These are phyloP conservation scores for Aspergillus persii DNA, from an alignment of 2,329 filamentous ascomycete species.

Conservation along the genomic window DNA sequence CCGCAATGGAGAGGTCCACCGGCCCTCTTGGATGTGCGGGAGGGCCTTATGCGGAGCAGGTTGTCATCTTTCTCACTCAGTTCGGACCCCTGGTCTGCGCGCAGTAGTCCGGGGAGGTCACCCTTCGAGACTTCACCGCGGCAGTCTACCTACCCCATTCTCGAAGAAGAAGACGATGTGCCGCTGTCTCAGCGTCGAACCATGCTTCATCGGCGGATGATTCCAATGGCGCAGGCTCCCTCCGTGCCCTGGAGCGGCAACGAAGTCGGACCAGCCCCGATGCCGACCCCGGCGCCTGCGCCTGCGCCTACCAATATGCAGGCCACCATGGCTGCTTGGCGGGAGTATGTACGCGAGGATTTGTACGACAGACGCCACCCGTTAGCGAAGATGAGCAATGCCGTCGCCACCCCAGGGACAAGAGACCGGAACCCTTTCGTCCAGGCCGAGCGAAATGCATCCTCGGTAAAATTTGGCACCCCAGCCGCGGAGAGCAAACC, in stretches of 20 bases:
- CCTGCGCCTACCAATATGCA: constrained; percentile 36
- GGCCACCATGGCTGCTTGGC: constrained; percentile 64
- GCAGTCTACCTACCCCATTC: constrained; percentile 19
- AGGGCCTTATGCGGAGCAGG: constrained; percentile 47
- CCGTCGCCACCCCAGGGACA: neutral
- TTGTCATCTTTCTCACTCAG: constrained; percentile 37
- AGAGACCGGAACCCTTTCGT: constrained; percentile 51
- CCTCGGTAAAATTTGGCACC: constrained; percentile 59
- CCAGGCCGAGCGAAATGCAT: constrained; percentile 57
- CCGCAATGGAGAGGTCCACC: constrained; percentile 28
- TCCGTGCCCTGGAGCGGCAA: constrained; percentile 7
- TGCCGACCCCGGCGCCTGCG: constrained; percentile 8
- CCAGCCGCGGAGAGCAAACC: constrained; percentile 74
- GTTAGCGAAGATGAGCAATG: constrained; percentile 27
- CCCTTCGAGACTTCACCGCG: constrained; percentile 15
- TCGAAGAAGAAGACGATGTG: constrained; percentile 61
- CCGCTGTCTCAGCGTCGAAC: constrained; percentile 67
- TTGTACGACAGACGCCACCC: constrained; percentile 43
- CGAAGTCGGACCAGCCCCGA: constrained; percentile 6
- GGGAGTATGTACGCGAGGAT: constrained; percentile 63
- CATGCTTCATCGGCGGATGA: constrained; percentile 58
- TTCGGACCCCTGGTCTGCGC: constrained; percentile 30
- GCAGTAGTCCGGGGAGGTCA: constrained; percentile 28
- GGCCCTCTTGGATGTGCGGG: constrained; percentile 56
- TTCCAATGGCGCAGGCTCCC: constrained; percentile 29